Evolutionary conservation across 495 filamentous ascomycete species (phyloP).

Genomic region (Lophium mytilinum): DNA sequence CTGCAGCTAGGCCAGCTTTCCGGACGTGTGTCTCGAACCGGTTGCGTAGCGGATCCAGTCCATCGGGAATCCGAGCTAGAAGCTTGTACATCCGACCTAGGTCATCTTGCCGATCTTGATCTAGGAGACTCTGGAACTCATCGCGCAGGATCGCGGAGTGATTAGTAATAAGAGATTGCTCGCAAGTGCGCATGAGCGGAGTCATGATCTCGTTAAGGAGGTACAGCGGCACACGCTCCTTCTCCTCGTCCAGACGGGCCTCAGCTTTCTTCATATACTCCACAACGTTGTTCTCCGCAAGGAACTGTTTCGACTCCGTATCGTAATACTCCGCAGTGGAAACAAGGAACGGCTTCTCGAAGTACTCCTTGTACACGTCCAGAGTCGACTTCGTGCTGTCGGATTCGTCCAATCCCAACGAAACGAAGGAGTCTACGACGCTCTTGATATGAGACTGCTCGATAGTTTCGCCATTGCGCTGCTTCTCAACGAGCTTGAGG

Average conservation of each 20-base stretch:
- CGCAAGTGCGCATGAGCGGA: constrained; percentile 76
- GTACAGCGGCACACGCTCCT: constrained; percentile 87
- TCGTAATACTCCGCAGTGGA: constrained; percentile 83
- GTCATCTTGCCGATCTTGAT: constrained; percentile 91
- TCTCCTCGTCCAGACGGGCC: constrained; percentile 82
- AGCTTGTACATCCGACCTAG: constrained; percentile 94
- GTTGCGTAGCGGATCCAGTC: constrained; percentile 77
- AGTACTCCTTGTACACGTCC: constrained; percentile 85
- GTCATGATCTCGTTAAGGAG: constrained; percentile 80
- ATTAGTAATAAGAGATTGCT: constrained; percentile 79
- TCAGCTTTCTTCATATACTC: constrained; percentile 99
- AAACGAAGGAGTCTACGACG: constrained; percentile 95
- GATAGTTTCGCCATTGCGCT: constrained; percentile 95
- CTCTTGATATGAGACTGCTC: constrained; percentile 95
- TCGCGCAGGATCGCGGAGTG: constrained; percentile 80
- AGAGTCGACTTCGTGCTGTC: constrained; percentile 90
- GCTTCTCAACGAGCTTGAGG: constrained; percentile 91
- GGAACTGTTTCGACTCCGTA: constrained; percentile 85
- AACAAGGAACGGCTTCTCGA: constrained; percentile 84
- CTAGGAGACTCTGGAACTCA: constrained; percentile 92
- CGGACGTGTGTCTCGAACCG: constrained; percentile 91
- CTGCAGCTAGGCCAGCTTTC: constrained; percentile 75
- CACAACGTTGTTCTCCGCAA: constrained; percentile 93
- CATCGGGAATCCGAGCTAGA: constrained; percentile 82
- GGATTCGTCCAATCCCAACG: constrained; percentile 85